Evolutionary conservation across 1,284 basidiomycete genomes (phyloP), one percentile per base, ranked within the genome.

Genomic region (Veloporphyrellus conicus): DNA sequence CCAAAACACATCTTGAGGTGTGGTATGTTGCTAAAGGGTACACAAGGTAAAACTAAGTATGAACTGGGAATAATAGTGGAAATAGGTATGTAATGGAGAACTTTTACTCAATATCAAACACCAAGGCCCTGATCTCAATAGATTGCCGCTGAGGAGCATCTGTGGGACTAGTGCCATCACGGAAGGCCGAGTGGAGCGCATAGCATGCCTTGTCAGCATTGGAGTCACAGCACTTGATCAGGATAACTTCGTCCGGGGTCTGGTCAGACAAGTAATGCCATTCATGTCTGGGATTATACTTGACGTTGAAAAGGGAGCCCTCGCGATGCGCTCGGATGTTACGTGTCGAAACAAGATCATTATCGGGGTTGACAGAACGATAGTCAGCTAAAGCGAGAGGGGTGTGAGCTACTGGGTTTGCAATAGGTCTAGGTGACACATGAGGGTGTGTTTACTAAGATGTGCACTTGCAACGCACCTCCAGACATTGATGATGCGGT

Each of bases 401-500:
- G 2, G 43, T 12, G 28, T 57, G 58, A 12, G 58, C 58, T 22
- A 73, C 76, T 2, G 72, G 53, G 37, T 74, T 67, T 10, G 58
- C 64, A 45, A 80, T 71, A 3, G 78, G 77, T 28, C 59, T 62
- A 23, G 4, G 25, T 25, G 18, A 39, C 6, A 3, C 3, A 16
- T 56, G 27, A 54, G 42, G 11, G 12, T 6, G 3, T 37, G 16
- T 6, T 16, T 16, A 7, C 1, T 11, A 23, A 31, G 3, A 29
- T 3, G 2, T 25, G 20, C 12, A 20, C 7, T 1, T 4, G 10
- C 10, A 16, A 23, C 55, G 19, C 10, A 65, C 63, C 63, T 65
- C 78, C 77, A 79, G 47, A 78, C 69, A 58, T 79, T 80, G 68
- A 79, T 74, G 51, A 79, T 70, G 49, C 73, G 74, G 25, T 72